phyloP scores from a whole-genome alignment of 1,139 yeast genomes.

The Arxiozyma slooffiae region DNA sequence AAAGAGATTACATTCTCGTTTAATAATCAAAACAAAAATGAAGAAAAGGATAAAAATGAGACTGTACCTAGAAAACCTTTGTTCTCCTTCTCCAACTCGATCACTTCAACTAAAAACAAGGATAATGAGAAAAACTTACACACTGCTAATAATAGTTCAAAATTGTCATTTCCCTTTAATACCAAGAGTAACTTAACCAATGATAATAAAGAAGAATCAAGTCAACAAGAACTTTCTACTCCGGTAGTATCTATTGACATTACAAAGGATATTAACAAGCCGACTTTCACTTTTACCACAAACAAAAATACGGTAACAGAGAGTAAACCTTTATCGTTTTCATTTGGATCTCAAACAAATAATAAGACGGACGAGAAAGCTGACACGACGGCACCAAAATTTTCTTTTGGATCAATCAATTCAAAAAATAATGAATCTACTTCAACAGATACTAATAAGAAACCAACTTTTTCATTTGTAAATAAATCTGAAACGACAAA shows the following conservation, averaged over 20 bases:
- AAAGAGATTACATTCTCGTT: slow-evolving; percentile 7
- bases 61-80: not conserved
- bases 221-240: slow-evolving; percentile 4
- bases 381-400: not conserved
- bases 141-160: not conserved
- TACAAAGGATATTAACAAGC: slow-evolving; percentile 6
- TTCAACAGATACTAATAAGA: not conserved
- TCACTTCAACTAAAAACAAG: not conserved
- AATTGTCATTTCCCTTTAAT: slow-evolving; percentile 1
- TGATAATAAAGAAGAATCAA: slow-evolving; percentile 8
- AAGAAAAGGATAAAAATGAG: not conserved
- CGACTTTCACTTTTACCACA: slow-evolving; percentile 10
- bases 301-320: not conserved
- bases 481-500: not conserved
- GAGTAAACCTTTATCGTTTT: not conserved
- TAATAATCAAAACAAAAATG: not conserved
- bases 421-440: not conserved
- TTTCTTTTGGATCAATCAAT: not conserved
- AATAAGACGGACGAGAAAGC: not conserved
- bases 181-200: not conserved
- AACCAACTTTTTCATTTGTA: slow-evolving; percentile 13
- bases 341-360: slow-evolving; percentile 3
- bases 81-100: not conserved
- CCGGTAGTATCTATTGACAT: slow-evolving; percentile 6
- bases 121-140: slow-evolving; percentile 5